Evolutionary conservation across 495 filamentous ascomycete genomes (phyloP).

Genomic region (Penicillium longicatenatum): DNA sequence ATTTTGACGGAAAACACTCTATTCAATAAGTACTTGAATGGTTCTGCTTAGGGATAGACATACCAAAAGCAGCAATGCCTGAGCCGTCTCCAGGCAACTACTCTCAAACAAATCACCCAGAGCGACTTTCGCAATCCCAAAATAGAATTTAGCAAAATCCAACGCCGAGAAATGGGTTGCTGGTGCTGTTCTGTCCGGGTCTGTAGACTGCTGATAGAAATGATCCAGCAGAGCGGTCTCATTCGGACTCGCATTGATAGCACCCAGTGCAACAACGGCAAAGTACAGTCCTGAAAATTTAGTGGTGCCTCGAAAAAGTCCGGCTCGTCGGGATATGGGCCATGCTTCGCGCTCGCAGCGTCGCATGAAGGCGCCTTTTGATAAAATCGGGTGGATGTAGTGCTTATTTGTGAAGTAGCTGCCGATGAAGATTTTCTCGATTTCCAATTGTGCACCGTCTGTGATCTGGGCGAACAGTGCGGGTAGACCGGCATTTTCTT

Average conservation of each 20-base stretch:
- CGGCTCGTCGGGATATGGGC: constrained; percentile 8
- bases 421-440: constrained; percentile 31
- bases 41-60: not conserved
- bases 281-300: constrained; percentile 28
- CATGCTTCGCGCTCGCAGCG: constrained; percentile 27
- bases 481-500: not conserved
- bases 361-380: constrained; percentile 24
- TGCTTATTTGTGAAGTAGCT: constrained; percentile 33
- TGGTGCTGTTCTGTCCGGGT: not conserved
- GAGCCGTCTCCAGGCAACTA: constrained; percentile 26
- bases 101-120: constrained; percentile 32
- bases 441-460: constrained; percentile 21
- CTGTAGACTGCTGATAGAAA: constrained; percentile 19
- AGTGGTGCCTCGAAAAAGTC: constrained; percentile 17
- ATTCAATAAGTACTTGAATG: not conserved
- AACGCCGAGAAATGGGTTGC: constrained; percentile 17
- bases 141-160: constrained; percentile 30
- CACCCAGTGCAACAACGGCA: constrained; percentile 27
- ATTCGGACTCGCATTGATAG: constrained; percentile 20
- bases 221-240: constrained; percentile 26
- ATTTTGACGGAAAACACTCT: constrained; percentile 29
- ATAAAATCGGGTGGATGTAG: constrained; percentile 29
- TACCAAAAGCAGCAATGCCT: constrained; percentile 29
- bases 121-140: constrained; percentile 23
- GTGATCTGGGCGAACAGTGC: constrained; percentile 13